Evolutionary conservation across 2,329 filamentous ascomycete genomes (phyloP).

Genomic region (Colletotrichum liaoningense): DNA sequence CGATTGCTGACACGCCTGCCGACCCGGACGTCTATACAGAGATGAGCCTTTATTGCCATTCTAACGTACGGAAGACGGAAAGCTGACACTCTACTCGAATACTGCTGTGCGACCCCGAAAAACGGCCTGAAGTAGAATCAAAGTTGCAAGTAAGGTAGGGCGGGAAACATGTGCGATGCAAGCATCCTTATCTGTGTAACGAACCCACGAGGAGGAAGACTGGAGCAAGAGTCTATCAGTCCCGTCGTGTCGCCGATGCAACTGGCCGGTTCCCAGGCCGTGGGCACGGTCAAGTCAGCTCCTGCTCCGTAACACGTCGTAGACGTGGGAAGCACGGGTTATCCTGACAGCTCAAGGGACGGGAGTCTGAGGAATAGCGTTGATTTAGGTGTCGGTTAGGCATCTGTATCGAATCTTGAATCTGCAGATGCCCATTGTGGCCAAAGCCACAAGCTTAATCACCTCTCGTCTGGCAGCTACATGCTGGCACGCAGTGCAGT

Average conservation of each 20-base stretch:
- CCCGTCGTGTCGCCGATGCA: not conserved
- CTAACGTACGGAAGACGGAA: not conserved
- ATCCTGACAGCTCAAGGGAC: too few species aligned
- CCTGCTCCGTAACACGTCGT: not conserved
- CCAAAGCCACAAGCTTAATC: not conserved
- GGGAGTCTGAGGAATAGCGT: not conserved
- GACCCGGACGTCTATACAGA: not conserved
- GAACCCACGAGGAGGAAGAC: constrained; percentile 1
- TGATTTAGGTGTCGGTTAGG: not conserved
- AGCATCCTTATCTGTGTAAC: constrained; percentile 28
- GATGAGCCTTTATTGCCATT: not conserved
- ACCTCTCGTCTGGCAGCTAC: not conserved
- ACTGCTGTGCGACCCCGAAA: not conserved
- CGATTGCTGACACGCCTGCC: not conserved
- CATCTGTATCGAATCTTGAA: not conserved
- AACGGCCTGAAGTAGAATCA: not conserved
- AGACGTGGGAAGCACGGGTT: not conserved
- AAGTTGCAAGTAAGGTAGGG: not conserved
- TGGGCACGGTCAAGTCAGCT: not conserved
- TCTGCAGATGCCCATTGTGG: not conserved
- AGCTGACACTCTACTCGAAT: not conserved
- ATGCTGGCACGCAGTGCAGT: not conserved
- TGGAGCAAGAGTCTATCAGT: too few species aligned
- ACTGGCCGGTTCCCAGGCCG: not conserved
- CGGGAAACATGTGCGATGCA: not conserved